These are phyloP conservation scores for Metschnikowia continentalis DNA, from an alignment of 805 yeast species.

Conservation along the genomic window DNA sequence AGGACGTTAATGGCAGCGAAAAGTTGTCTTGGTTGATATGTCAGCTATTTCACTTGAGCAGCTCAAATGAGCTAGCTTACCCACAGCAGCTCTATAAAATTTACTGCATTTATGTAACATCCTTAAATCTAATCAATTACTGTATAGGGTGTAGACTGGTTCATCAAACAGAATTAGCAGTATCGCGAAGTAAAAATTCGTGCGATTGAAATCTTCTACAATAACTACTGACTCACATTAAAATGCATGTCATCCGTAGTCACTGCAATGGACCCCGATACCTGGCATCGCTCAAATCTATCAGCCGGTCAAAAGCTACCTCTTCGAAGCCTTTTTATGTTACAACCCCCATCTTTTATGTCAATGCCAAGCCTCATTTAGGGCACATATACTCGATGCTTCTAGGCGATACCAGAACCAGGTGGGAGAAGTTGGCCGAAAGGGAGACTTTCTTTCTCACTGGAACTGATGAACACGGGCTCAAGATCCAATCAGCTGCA, in stretches of 20 bases:
- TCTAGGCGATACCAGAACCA: conserved; percentile 67
- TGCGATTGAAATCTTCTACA: neutral
- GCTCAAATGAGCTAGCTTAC: neutral
- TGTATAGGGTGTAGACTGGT: neutral
- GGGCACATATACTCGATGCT: conserved; percentile 91
- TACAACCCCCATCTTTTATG: conserved; percentile 94
- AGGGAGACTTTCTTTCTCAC: conserved; percentile 57
- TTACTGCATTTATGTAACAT: neutral
- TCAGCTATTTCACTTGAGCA: neutral
- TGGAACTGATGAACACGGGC: conserved; percentile 97
- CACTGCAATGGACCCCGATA: neutral
- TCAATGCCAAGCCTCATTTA: conserved; percentile 89
- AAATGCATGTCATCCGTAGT: neutral
- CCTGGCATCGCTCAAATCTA: neutral
- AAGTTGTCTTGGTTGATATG: neutral
- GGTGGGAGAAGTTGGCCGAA: conserved; percentile 58
- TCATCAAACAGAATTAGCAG: neutral
- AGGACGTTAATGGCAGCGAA: neutral
- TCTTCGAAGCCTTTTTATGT: conserved; percentile 40
- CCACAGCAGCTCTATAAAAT: neutral
- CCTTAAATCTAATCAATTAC: neutral
- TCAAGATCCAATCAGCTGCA: conserved; percentile 89
- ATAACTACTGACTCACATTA: neutral
- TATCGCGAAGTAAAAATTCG: neutral
- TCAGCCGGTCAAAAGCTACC: neutral